phyloP scores from a whole-genome alignment of 805 yeast species.

The Brettanomyces sp. region DNA sequence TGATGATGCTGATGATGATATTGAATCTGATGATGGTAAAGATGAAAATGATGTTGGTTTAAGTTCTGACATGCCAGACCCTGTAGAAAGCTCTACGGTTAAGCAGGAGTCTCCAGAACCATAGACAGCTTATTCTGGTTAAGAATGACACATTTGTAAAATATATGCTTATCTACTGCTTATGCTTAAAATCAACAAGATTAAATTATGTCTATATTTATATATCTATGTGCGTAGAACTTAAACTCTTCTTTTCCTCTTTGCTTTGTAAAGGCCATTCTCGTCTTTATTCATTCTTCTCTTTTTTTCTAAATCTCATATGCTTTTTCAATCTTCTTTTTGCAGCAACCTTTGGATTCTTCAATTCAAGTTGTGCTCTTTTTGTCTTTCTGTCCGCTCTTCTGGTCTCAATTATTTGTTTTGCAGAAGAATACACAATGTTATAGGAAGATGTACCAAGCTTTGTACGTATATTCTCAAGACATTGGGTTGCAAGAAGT shows the following conservation, averaged over 20 bases:
- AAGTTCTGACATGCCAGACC: constrained; percentile 2
- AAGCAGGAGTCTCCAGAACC: no score
- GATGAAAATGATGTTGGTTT: constrained; percentile 5
- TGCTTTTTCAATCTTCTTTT: constrained; percentile 70
- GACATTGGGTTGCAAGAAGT: constrained; percentile 49
- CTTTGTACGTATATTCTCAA: constrained; percentile 55
- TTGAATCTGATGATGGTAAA: constrained; percentile 5
- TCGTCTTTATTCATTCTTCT: constrained; percentile 68
- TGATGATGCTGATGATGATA: constrained; percentile 4
- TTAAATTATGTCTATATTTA: neutral
- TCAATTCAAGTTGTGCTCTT: constrained; percentile 65
- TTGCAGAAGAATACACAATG: constrained; percentile 51
- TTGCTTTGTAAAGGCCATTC: constrained; percentile 63
- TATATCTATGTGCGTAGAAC: neutral
- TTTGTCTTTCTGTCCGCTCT: constrained; percentile 71
- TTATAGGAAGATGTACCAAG: constrained; percentile 68
- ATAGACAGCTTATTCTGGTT: no score
- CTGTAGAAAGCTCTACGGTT: no score
- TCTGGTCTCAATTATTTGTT: constrained; percentile 45
- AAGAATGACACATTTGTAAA: no score
- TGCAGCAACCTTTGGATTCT: constrained; percentile 78
- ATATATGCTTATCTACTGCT: neutral
- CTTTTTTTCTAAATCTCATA: constrained; percentile 61
- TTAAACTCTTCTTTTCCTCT: constrained; percentile 33
- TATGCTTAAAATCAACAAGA: neutral